Evolutionary conservation across 306 rosid genomes (phyloP), one percentile per base, ranked within the genome.

Genomic region (Pyrus bretschneideri): DNA sequence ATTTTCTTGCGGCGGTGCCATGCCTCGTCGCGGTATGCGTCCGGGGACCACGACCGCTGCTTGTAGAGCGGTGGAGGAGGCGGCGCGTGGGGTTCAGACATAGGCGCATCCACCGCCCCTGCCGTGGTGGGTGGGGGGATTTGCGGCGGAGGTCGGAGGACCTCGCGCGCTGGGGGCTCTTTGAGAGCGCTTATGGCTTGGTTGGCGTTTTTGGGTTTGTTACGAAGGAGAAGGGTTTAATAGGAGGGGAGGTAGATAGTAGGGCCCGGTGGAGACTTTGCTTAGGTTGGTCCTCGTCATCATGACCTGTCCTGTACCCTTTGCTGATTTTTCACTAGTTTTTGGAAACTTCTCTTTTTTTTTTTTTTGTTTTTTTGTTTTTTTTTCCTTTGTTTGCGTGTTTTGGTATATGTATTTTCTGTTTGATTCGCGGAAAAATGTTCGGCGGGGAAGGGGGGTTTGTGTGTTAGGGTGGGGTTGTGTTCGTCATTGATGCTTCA

Each of bases 31-130:
- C 99, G 96, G 55, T 31, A 79, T 35, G 79, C 82, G 49, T 95
- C 97, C 2, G 99, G 99, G 17, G 99, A 95, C 99, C 97, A 95
- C 0, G 99, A 95, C 13, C 77, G 81, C 80, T 92, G 97, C 90
- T 92, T 95, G 81, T 79, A 85, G 5, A 95, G 99, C 4, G 92
- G 63, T 0, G 45, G 58, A 3, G 58, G 60, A 7, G 79, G 71
- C 0, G 82, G 91, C 18, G 63, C 79, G 73, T 78, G 69, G 3
- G n/a, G 2, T 11, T 51, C 69, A 21, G 88, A 79, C 95, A 89
- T 87, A 80, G 78, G 15, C 66, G 23, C 44, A 73, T 66, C 83
- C 85, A 81, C 87, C 77, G 82, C 87, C 86, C 84, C 86, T 67
- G 42, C 51, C 6, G 3, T 42, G 22, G 21, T 61, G 38, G 33